Evolutionary conservation across 2,329 filamentous ascomycete genomes (phyloP), one percentile per base, ranked within the genome.

Genomic region (Colletotrichum sp.): DNA sequence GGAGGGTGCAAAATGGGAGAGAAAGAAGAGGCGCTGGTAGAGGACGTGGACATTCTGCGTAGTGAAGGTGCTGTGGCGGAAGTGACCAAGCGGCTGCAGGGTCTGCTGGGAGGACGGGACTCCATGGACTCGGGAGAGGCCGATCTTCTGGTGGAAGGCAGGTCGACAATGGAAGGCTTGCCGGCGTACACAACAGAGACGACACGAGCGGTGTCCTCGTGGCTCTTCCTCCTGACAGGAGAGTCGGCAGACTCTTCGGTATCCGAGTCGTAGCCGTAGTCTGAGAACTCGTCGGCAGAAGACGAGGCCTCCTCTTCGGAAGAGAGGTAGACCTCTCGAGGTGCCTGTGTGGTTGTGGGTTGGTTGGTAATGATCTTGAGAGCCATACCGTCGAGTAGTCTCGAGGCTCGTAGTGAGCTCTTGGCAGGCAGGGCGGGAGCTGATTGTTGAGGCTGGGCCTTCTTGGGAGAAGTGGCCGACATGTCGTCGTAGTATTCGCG

Each of bases 241-340:
- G 82, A 83, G 19, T 77, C 69, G 11, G 78, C 75, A 32, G 77
- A 77, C 57, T 78, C 78, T 67, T 86, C 86, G 75, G 82, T 86
- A 70, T 84, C 81, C 61, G 81, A 82, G 75, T 86, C 86, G 76
- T 85, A 85, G 67, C 89, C 88, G 79, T 88, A 88, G 79, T 91
- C 89, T 71, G 90, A 92, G 77, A 89, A 89, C 82, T 91, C 89
- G 82, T 92, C 91, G 62, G 90, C 89, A 22, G 90, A 91, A 2
- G 92, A 92, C 2, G 92, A 93, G 34, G 88, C 91, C 78, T 93
- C 92, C 81, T 93, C 92, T 78, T 93, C 92, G 0, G 91, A 93
- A 3, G 91, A 93, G 30, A 93, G 88, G 82, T 93, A 93, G 74
- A 91, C 80, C 72, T 92, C 89, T 81, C 92, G 91, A 8, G 91